Evolutionary conservation across 2,329 filamentous ascomycete genomes (phyloP).

Genomic region (Daldinia sp.): DNA sequence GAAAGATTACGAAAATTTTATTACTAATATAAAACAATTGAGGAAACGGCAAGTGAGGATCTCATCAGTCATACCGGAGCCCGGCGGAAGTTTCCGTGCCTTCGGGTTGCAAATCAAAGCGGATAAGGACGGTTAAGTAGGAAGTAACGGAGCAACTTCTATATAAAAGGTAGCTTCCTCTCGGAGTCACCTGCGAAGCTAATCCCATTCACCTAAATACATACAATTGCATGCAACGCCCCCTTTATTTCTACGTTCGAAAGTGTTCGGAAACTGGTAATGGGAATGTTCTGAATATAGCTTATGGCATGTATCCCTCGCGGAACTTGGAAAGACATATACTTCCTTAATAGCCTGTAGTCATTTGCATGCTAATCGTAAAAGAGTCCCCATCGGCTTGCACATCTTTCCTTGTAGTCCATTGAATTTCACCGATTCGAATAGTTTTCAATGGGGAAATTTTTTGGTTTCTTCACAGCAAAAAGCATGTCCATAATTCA

Average conservation of each 20-base stretch:
- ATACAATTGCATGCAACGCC: not conserved
- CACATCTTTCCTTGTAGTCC: constrained; percentile 19
- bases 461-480: constrained; percentile 48
- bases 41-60: constrained; percentile 10
- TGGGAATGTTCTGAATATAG: not conserved
- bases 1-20: constrained; percentile 6
- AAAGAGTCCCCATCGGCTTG: constrained; percentile 10
- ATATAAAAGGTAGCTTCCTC: not conserved
- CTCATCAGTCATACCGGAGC: not conserved
- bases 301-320: constrained; percentile 2
- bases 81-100: constrained; percentile 5
- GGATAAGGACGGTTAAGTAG: not conserved
- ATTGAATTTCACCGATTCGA: constrained; percentile 29
- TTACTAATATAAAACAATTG: constrained; percentile 4
- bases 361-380: constrained; percentile 6
- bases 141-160: not conserved
- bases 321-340: not conserved
- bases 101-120: not conserved
- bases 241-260: constrained; percentile 4
- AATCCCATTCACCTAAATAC: not conserved
- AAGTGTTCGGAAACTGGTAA: constrained; percentile 2
- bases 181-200: not conserved
- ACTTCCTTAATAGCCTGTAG: constrained; percentile 7
- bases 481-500: constrained; percentile 55
- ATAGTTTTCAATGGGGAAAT: constrained; percentile 19